Base-by-base conservation (phyloP, 2,329 filamentous ascomycete species). In the Colletotrichum tropicale region DNA sequence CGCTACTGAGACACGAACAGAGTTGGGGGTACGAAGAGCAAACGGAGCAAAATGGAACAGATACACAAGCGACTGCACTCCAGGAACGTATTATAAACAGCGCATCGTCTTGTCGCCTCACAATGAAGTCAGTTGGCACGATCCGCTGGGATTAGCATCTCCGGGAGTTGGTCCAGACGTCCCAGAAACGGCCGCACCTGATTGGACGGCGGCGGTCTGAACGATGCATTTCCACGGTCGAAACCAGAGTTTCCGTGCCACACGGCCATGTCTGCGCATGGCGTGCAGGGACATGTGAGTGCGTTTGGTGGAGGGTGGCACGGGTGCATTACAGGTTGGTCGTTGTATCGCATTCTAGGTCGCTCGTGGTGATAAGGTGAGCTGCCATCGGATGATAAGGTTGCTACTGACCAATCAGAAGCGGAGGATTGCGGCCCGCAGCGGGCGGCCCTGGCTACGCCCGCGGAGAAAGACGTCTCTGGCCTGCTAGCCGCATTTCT, bases 71-170 rank as follows among this genome's bases (percentile, higher is more conserved):
- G 62, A 62, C 4, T 32, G 7, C 52, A 21, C 5, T 18, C 28
- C n/a, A 8, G 12, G 24, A 16, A 21, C 21, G 55, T 62, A 60
- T 10, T 58, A 48, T 61, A 76, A 76, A 70, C 26, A 21, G 52
- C 74, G 64, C 74, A 74, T 67, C 61, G 7, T 43, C 36, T 66
- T 21, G 56, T 58, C 62, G 34, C 65, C 64, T 70, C 64, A 74
- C 56, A 69, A 69, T 70, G 43, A 74, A 76, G 64, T 76, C 74
- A 74, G 55, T 61, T 64, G 34, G 58, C 62, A 64, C 55, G 70
- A 58, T 72, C 72, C 68, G 72, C 69, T 67, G 68, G 66, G 74
- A 74, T 69, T 38, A 74, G 74, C 74, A 76, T 76, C 74, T 76
- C 74, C 74, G 74, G 74, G 70, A 68, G 30, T 56, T 36, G 28